These are phyloP conservation scores for Gnetum montanum DNA, from an alignment of 75 land plant species.

Conservation along the genomic window DNA sequence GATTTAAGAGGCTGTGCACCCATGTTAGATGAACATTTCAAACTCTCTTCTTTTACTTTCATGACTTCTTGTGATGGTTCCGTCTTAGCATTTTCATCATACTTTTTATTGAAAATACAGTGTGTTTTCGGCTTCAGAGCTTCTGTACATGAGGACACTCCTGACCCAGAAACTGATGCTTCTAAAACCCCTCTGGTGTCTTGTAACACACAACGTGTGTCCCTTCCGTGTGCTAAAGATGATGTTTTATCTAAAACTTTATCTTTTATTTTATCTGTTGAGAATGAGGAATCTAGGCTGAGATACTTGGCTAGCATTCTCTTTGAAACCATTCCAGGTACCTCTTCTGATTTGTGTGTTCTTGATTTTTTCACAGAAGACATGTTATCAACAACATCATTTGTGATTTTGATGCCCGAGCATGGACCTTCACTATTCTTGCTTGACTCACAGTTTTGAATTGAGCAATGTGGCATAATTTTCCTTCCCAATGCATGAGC, in stretches of 20 bases:
- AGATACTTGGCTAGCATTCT: neutral
- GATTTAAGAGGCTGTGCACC: constrained; percentile 1
- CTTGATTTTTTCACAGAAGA: neutral
- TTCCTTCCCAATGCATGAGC: constrained; percentile 86
- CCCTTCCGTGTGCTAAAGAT: too few species aligned
- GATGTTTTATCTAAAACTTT: neutral
- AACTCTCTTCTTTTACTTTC: constrained; percentile 1
- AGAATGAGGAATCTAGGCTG: neutral
- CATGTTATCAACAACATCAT: neutral
- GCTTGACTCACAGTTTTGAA: neutral
- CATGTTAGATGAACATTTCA: neutral
- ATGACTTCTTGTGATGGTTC: neutral
- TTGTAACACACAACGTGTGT: neutral
- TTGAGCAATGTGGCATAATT: constrained; percentile 5
- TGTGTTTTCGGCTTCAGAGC: neutral
- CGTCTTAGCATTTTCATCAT: neutral
- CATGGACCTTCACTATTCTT: neutral
- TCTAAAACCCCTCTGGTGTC: neutral
- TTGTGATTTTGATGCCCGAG: neutral
- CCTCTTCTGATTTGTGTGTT: constrained; percentile 2
- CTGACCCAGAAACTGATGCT: neutral
- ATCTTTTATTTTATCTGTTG: neutral
- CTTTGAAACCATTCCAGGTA: neutral
- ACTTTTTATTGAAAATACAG: constrained; percentile 3
- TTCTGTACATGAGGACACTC: neutral